These are phyloP conservation scores for Ogataea haglerorum DNA, from an alignment of 805 yeast species.

Conservation along the genomic window DNA sequence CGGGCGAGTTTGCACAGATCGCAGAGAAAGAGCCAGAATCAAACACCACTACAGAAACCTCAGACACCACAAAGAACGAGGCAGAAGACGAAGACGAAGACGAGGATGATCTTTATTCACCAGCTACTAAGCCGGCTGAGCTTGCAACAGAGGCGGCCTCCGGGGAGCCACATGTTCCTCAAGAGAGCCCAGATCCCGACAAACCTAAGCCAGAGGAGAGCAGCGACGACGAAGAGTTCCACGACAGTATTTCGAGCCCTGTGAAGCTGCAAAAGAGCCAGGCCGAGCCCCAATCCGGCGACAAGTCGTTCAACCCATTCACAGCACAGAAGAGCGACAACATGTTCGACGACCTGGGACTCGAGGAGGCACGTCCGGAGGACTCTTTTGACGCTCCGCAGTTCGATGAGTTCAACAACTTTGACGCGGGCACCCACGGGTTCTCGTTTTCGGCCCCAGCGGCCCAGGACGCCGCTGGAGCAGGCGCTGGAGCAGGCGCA, in stretches of 20 bases:
- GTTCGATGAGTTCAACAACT: conserved; percentile 35
- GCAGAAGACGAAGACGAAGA: conserved; percentile 7
- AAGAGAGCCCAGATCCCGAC: background rate
- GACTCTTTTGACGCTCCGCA: conserved; percentile 29
- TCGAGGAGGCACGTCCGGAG: conserved; percentile 33
- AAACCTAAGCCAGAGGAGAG: conserved; percentile 33
- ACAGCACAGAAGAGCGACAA: conserved; percentile 14
- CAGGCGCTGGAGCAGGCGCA: conserved; percentile 40
- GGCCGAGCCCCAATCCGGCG: background rate
- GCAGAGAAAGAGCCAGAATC: conserved; percentile 5
- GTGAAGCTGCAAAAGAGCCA: conserved; percentile 1
- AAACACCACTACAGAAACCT: conserved; percentile 1
- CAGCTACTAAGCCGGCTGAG: conserved; percentile 8
- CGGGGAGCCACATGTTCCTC: background rate
- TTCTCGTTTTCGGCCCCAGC: conserved; percentile 24
- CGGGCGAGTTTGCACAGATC: conserved; percentile 13
- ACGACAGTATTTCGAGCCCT: conserved; percentile 29
- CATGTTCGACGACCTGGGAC: conserved; percentile 35
- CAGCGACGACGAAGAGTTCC: conserved; percentile 37
- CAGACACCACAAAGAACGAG: conserved; percentile 2
- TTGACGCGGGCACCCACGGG: conserved; percentile 25
- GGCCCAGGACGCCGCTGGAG: conserved; percentile 6
- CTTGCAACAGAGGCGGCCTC: background rate
- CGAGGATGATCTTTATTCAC: conserved; percentile 14
- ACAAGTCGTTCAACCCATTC: conserved; percentile 25